Conservation (phyloP, 73 alveolate genomes). For the Stentor coeruleus region DNA sequence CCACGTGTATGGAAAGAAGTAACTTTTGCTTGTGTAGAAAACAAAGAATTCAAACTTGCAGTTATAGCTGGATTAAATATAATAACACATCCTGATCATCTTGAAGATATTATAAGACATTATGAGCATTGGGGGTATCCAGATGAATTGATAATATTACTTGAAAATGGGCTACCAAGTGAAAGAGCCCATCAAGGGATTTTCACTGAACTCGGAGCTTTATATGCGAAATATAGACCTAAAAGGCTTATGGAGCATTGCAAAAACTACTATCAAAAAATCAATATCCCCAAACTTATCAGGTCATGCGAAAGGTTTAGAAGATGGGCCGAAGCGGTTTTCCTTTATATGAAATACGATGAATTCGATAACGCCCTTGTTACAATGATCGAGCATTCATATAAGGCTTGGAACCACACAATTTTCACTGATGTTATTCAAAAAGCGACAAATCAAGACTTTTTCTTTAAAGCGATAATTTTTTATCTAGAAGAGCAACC, state of each 20-base stretch:
- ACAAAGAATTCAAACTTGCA: conserved; percentile 96
- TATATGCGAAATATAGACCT: conserved; percentile 92
- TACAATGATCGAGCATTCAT: conserved; percentile 98
- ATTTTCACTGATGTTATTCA: conserved; percentile 78
- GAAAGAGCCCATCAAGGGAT: conserved; percentile 94
- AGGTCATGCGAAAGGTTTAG: conserved; percentile 94
- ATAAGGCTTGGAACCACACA: conserved; percentile 95
- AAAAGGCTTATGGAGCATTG: conserved; percentile 96
- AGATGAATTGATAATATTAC: conserved; percentile 86
- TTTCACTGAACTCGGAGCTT: conserved; percentile 96
- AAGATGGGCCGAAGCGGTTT: conserved; percentile 98
- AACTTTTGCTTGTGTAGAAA: conserved; percentile 96
- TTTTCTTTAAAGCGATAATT: conserved; percentile 89
- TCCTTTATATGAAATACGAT: conserved; percentile 90
- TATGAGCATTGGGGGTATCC: conserved; percentile 96
- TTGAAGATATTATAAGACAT: conserved; percentile 90
- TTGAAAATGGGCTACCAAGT: conserved; percentile 89
- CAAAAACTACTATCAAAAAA: conserved; percentile 69
- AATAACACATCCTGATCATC: conserved; percentile 93
- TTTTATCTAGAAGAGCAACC: conserved; percentile 98
- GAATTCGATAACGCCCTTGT: conserved; percentile 94
- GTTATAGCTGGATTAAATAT: conserved; percentile 92
- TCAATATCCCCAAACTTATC: conserved; percentile 84
- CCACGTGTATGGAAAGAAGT: conserved; percentile 99
- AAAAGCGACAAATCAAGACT: conserved; percentile 90